Evolutionary conservation across 31 red algal genomes (phyloP).

Genomic region (Odonthalia washingtoniensis): DNA sequence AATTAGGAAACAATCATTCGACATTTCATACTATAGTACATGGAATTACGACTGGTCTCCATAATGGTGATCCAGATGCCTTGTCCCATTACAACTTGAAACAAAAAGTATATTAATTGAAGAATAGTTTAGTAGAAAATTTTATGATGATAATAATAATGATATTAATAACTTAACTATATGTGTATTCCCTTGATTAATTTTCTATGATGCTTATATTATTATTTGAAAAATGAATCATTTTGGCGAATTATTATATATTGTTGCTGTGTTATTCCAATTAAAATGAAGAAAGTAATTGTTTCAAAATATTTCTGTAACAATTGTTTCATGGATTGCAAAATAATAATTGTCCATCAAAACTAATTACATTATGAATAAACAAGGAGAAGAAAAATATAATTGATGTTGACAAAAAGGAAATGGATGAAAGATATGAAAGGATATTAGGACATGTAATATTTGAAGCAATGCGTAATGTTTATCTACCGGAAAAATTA

Average conservation of each 20-base stretch:
- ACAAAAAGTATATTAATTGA: constrained; percentile 52
- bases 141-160: constrained; percentile 21
- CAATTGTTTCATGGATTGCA: constrained; percentile 49
- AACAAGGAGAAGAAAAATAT: background rate
- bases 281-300: constrained; percentile 50
- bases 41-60: too few relatives aligned
- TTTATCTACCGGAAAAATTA: constrained; percentile 59
- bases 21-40: too few relatives aligned
- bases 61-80: too few relatives aligned
- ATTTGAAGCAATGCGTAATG: constrained; percentile 63
- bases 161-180: background rate
- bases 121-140: constrained; percentile 63
- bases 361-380: background rate
- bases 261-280: constrained; percentile 61
- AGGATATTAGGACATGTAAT: constrained; percentile 74
- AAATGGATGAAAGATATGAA: constrained; percentile 21
- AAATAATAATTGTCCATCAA: constrained; percentile 41
- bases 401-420: background rate
- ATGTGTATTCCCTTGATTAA: constrained; percentile 36
- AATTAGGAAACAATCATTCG: too few relatives aligned
- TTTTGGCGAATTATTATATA: constrained; percentile 56
- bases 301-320: constrained; percentile 46
- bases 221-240: constrained; percentile 45
- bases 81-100: too few relatives aligned
- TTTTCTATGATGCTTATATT: too few relatives aligned